Evolutionary conservation across 768 basidiomycete species (phyloP).

Genomic region (Lactifluus subvellereus): DNA sequence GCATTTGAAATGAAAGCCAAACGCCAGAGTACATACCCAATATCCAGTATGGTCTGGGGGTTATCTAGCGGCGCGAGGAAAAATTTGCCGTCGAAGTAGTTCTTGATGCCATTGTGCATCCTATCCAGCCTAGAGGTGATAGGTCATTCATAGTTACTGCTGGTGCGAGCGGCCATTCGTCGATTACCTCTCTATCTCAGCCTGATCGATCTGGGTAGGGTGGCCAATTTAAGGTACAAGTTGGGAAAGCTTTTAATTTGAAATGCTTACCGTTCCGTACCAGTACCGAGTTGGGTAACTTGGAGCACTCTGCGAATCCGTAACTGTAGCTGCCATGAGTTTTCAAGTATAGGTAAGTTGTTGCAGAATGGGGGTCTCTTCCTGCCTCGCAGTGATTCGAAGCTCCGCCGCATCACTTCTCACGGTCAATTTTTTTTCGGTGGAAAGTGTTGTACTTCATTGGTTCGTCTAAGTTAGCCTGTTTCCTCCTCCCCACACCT

Average conservation of each 20-base stretch:
- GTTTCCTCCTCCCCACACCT: too few relatives aligned
- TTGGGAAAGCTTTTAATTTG: background rate
- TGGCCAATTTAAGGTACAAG: too few relatives aligned
- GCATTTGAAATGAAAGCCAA: background rate
- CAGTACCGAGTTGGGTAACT: background rate
- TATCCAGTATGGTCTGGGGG: constrained; percentile 27
- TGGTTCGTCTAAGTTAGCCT: too few relatives aligned
- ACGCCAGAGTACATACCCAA: constrained; percentile 25
- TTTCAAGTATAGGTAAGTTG: too few relatives aligned
- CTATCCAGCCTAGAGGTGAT: constrained; percentile 24
- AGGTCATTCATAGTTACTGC: too few relatives aligned
- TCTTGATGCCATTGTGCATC: constrained; percentile 25
- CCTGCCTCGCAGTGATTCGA: too few relatives aligned
- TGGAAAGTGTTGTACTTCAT: too few relatives aligned
- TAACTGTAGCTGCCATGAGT: background rate
- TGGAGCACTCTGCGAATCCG: background rate
- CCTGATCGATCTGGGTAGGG: constrained; percentile 5
- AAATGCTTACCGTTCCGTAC: constrained; percentile 9
- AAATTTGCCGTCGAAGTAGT: constrained; percentile 21
- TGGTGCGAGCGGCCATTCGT: too few relatives aligned
- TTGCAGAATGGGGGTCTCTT: too few relatives aligned
- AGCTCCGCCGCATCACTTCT: too few relatives aligned
- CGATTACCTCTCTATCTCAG: constrained; percentile 1
- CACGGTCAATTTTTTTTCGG: too few relatives aligned
- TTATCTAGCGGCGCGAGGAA: constrained; percentile 21